Evolutionary conservation across 192 early-diverging fungal species (phyloP).

Genomic region (Chytriomyces sp.): DNA sequence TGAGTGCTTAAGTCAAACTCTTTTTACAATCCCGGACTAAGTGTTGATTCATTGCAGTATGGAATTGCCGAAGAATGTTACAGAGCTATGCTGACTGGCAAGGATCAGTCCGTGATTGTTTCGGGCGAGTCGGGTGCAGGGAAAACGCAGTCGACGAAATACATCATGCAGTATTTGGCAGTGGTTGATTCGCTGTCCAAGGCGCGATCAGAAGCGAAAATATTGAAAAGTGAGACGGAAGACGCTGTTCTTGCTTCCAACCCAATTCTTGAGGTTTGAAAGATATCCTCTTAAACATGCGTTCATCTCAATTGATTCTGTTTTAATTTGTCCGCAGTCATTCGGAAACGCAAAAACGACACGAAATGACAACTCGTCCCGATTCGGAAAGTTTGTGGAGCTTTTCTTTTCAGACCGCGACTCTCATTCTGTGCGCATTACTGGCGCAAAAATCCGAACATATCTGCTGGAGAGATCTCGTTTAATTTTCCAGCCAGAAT

Average conservation of each 20-base stretch:
- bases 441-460: conserved; percentile 84
- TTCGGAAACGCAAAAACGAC: conserved; percentile 96
- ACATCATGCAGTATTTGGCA: conserved; percentile 90
- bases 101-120: conserved; percentile 92
- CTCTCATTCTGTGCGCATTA: conserved; percentile 66
- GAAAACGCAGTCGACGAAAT: conserved; percentile 89
- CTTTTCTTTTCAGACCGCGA: conserved; percentile 36
- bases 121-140: conserved; percentile 94
- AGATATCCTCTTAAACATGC: background rate
- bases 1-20: background rate
- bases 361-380: conserved; percentile 91
- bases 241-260: conserved; percentile 72
- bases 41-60: conserved; percentile 48
- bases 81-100: conserved; percentile 84
- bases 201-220: background rate
- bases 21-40: background rate
- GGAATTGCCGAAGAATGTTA: conserved; percentile 94
- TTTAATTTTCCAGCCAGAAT: conserved; percentile 81
- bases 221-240: conserved; percentile 31
- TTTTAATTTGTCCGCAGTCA: conserved; percentile 42
- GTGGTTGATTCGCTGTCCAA: conserved; percentile 36
- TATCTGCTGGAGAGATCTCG: conserved; percentile 90
- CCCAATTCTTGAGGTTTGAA: conserved; percentile 80
- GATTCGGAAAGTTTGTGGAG: conserved; percentile 93
- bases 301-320: background rate